phyloP scores from a whole-genome alignment of 2,329 filamentous ascomycete species.

The Verticillium klebahnii region DNA sequence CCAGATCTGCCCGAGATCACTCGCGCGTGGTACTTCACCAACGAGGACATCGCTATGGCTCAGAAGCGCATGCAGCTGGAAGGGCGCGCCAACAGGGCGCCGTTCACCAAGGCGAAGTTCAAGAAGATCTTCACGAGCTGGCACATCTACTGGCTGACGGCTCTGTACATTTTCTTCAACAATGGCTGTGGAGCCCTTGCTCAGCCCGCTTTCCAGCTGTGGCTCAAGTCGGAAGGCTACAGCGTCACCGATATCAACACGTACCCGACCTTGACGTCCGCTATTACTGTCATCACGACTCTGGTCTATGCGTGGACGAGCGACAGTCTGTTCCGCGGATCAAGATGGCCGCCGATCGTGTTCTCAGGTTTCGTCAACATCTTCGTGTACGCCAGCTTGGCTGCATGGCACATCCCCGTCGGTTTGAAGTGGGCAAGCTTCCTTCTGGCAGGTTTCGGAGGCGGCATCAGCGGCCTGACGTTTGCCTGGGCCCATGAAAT shows the following conservation, averaged over 20 bases:
- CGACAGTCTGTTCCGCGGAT: slow-evolving; percentile 53
- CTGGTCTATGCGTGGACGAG: slow-evolving; percentile 63
- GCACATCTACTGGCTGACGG: slow-evolving; percentile 57
- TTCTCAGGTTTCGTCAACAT: slow-evolving; percentile 44
- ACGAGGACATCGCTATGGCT: slow-evolving; percentile 31
- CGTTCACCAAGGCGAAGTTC: slow-evolving; percentile 43
- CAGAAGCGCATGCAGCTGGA: slow-evolving; percentile 37
- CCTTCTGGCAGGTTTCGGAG: slow-evolving; percentile 43
- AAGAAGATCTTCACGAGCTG: slow-evolving; percentile 58
- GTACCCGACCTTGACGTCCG: slow-evolving; percentile 55
- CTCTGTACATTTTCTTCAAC: slow-evolving; percentile 61
- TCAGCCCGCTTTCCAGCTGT: slow-evolving; percentile 51
- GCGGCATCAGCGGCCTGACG: slow-evolving; percentile 39
- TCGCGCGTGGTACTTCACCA: slow-evolving; percentile 18
- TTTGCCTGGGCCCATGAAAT: slow-evolving; percentile 48
- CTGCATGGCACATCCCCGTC: slow-evolving; percentile 38
- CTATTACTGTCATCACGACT: slow-evolving; percentile 51
- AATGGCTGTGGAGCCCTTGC: slow-evolving; percentile 43
- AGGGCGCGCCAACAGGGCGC: slow-evolving; percentile 35
- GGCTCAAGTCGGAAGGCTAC: slow-evolving; percentile 40
- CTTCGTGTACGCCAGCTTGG: slow-evolving; percentile 31
- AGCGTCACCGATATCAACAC: slow-evolving; percentile 39
- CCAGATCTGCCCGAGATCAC: slow-evolving; percentile 16
- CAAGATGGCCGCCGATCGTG: slow-evolving; percentile 60
- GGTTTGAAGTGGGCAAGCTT: slow-evolving; percentile 63